Base-by-base conservation (phyloP, 768 basidiomycete genomes). In the Tricholoma bakamatsutake region DNA sequence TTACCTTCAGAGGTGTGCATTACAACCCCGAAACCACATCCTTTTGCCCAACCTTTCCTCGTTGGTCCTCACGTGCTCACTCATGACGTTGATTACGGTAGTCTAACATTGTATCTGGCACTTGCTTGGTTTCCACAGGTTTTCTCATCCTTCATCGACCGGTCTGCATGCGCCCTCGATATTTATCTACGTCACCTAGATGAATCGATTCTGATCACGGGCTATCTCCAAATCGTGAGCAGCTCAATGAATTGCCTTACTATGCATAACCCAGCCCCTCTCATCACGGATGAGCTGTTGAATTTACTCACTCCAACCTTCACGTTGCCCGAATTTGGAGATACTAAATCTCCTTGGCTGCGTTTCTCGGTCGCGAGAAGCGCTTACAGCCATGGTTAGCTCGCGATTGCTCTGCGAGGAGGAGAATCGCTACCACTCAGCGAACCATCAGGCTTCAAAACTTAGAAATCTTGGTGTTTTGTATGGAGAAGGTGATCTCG, bases 1-100 rank as follows among this genome's bases (percentile, higher is more conserved):
- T 59, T 13, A 50, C 17, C 12, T 39, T 59, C 12, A 18, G 33
- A 46, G 43, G 24, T 42, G 40, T 24, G 10, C 37, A 42, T 4
- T 15, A 24, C 33, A 45, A 37, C 34, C 58, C 46, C 50, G 39
- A 48, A 15, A 33, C 28, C 46, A 54, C 13, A 39, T 59, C n/a
- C 43, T 55, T 10, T 50, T 59, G 28, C 50, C 58, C 33, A 47
- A 45, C n/a, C 52, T 59, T 33, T 15, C 50, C 10, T 37, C 54
- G n/a, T 34, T 59, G 34, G 34, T n/a, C 24, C 54, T 59, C 11
- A 9, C 31, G 11, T 18, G 43, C 11, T 15, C 24, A 46, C 11
- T 11, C 43, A 24, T 27, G 1, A 11, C 4, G 43, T 27, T 18
- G 54, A 51, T 13, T 55, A 51, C 10, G 47, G 45, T 31, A 33